Evolutionary conservation across 2,329 filamentous ascomycete species (phyloP), one percentile per base, ranked within the genome.

Genomic region (Sarocladium brachiariae): DNA sequence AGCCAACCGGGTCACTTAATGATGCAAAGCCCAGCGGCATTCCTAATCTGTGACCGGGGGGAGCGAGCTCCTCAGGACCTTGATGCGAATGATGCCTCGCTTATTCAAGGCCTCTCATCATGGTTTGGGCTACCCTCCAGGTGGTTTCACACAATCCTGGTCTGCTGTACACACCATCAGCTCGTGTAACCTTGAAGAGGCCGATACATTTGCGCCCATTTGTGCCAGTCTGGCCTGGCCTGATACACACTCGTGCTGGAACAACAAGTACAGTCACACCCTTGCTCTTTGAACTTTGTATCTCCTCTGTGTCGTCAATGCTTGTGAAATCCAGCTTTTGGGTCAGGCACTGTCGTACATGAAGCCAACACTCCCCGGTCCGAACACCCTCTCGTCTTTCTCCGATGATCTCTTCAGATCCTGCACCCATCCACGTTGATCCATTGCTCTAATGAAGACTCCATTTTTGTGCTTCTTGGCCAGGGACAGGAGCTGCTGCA

Each of bases 371-470:
- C 10, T 14, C 43, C 43, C 43, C 7, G 13, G 19, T 45, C 27
- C 43, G 2, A 39, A 23, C n/a, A 13, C 13, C 9, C 10, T 33
- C 43, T 4, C 27, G 13, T 47, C 43, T 47, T 47, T 47, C 43
- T 47, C 43, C 25, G 43, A 47, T 33, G 39, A 43, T 47, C 27
- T 9, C 43, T 13, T 47, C 27, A 47, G 43, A 47, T 47, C 43
- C 43, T 47, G 43, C 43, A 47, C 25, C 43, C 16, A 7, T 3
- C 9, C 25, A 10, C 43, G 7, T 24, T 33, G 14, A 30, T 30
- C 33, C 43, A 33, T 31, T 47, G 16, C 39, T 43, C 21, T 43
- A 7, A n/a, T 27, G 10, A 19, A 25, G 23, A 25, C 35, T 21
- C 21, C 6, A 21, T 8, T 14, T 39, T 39, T 9, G 16, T 16